Conservation (phyloP, 2,329 filamentous ascomycete genomes). For the Talaromyces sp. region DNA sequence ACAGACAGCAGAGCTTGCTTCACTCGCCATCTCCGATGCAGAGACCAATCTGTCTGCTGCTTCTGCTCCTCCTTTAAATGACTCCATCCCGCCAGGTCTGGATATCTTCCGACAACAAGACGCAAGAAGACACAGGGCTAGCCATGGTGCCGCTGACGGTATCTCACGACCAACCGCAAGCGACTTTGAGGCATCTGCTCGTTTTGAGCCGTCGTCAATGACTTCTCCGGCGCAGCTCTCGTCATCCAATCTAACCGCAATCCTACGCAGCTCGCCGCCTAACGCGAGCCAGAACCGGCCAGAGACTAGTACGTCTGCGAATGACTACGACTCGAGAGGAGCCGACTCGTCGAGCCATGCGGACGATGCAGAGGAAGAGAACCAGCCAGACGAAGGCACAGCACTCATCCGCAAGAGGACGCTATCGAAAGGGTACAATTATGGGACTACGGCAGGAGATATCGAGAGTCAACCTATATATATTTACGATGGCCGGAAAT, state of each 20-base stretch:
- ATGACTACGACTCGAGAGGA: constrained; percentile 12
- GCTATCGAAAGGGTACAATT: constrained; percentile 31
- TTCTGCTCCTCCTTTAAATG: constrained; percentile 28
- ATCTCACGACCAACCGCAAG: background rate
- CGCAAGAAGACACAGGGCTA: constrained; percentile 1
- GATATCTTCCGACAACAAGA: constrained; percentile 31
- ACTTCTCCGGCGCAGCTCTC: constrained; percentile 23
- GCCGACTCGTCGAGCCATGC: constrained; percentile 19
- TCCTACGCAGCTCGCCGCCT: constrained; percentile 47
- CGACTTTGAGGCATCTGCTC: background rate
- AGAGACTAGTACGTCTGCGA: constrained; percentile 24
- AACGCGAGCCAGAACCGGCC: constrained; percentile 23
- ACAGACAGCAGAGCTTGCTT: constrained; percentile 83
- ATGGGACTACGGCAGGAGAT: constrained; percentile 33
- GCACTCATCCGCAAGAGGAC: constrained; percentile 34
- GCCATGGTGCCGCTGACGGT: constrained; percentile 22
- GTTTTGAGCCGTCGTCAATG: constrained; percentile 5
- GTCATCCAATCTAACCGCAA: constrained; percentile 50
- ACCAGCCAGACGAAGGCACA: constrained; percentile 37
- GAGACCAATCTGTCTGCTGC: constrained; percentile 29
- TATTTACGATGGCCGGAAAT: constrained; percentile 11
- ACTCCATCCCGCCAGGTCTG: constrained; percentile 30
- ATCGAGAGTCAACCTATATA: constrained; percentile 30
- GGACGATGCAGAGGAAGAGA: constrained; percentile 26
- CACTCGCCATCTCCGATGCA: constrained; percentile 68